Evolutionary conservation across 345 rosid genomes (phyloP), one percentile per base, ranked within the genome.

Genomic region (Eucalyptus viminalis): DNA sequence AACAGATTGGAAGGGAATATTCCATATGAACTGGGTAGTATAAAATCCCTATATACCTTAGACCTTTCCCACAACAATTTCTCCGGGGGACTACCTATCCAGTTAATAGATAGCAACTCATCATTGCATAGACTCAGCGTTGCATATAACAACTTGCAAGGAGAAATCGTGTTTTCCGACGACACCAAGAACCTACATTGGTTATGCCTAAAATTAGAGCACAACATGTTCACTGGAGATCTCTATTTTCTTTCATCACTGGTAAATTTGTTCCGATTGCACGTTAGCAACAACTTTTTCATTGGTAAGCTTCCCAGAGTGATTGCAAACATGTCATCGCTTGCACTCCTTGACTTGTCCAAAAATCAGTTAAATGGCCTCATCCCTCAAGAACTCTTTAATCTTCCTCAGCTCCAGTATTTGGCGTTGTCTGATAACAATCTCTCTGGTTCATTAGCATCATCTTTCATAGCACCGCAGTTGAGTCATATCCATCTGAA

Each of bases 231-330:
- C 29, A 24, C 0, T 0, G 14, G 29, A 24, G 5, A 56, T 56
- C 62, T 56, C 29, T 56, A 2, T 24, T 9, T 22, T 24, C 13
- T 24, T 56, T 56, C 29, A 9, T 56, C 62, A 9, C 14, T 9
- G 14, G 1, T 2, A 56, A 1, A 9, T 4, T 0, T 4, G 14
- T 0, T 9, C 1, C 1, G 10, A 24, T 56, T 56, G 13, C 6
- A 24, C 29, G 0, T 56, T 56, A 56, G 6, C 14, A 56, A 56
- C 14, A 56, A 56, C 62, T 56, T 9, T 56, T 56, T 56, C 62
- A 9, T 9, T 11, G 14, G 62, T 5, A 24, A 56, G 62, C 14
- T 56, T 24, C 62, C 62, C 2, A 24, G 2, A 10, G 0, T 0
- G 3, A 37, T 37, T 37, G 37, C 37, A 37, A 37, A 37, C 37